Base-by-base conservation (phyloP, 129 eudicot species). In the Dittrichia graveolens region DNA sequence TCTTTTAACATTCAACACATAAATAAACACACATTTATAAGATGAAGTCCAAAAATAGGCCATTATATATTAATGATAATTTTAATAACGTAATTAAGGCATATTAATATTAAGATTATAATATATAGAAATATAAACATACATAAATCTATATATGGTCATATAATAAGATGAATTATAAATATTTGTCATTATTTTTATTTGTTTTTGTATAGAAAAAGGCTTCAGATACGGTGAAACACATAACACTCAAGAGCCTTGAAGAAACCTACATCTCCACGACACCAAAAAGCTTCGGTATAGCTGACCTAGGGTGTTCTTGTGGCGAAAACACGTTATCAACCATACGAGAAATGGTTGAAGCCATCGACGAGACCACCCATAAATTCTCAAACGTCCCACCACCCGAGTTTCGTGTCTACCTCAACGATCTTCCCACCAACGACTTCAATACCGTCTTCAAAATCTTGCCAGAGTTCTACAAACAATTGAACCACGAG, bases 271-370 rank as follows among this genome's bases (percentile, higher is more conserved):
- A 84, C 56, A 14, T 56, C 49, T 43, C 75, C 60, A 74, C 72
- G n/a, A 71, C 72, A 31, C 97, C 98, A 40, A 79, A 77, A 72
- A 90, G 89, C 86, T 40, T 94, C 47, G 89, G 91, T 82, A 85
- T 94, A 45, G 98, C 98, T 16, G 98, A 94, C 65, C 79, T 94
- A 35, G 97, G 98, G 2, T 90, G 97, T 53, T 90, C 98, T 15
- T 84, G 88, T 4, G 96, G 97, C 43, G 91, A 86, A 5, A 94
- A 94, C 81, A 75, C 97, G 38, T 77, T 94, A 24, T 88, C 98
- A 15, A 82, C 74, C 74, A 75, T 94, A 2, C 80, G 78, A 71
- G 87, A 88, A 12, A 70, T 94, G 45, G 88, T 90, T 4, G 80
- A 79, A 34, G 65, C 83, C 41, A 80, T 90, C 2, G 93, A 84